A percentile compares a stretch with the other conserved stretches of the same genome.
These are phyloP conservation scores for Kwoniella europaea DNA, from an alignment of 768 basidiomycete species.

Conservation along the genomic window DNA sequence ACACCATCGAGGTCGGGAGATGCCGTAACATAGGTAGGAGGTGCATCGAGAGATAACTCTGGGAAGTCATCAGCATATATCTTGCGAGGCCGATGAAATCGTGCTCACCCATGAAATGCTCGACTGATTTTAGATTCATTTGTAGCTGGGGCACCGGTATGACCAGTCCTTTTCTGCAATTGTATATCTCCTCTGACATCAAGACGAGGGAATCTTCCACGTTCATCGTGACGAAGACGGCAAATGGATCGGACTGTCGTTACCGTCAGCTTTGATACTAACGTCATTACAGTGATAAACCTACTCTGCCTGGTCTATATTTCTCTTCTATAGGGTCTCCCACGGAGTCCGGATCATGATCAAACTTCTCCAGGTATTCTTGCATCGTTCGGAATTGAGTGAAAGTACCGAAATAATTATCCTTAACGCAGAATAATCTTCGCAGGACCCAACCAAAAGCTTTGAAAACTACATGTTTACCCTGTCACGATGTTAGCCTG, in stretches of 20 bases:
- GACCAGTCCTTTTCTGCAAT: conserved; percentile 60
- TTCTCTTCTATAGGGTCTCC: conserved; percentile 83
- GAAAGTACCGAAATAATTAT: conserved; percentile 93
- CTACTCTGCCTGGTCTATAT: conserved; percentile 78
- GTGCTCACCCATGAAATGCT: conserved; percentile 80
- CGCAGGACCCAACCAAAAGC: conserved; percentile 85
- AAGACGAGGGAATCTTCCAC: conserved; percentile 66
- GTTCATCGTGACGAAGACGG: conserved; percentile 69
- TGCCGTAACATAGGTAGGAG: conserved; percentile 66
- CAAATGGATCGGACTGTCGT: conserved; percentile 77
- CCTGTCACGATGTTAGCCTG: conserved; percentile 24
- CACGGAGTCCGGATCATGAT: conserved; percentile 63
- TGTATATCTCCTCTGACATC: conserved; percentile 64
- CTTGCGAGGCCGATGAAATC: not conserved
- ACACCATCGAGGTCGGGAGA: conserved; percentile 56
- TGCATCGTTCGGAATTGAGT: conserved; percentile 87
- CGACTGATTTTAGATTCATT: conserved; percentile 76
- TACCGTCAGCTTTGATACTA: not conserved
- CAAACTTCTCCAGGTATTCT: conserved; percentile 79
- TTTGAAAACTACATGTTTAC: conserved; percentile 63
- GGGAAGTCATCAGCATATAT: not conserved
- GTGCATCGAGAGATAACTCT: conserved; percentile 78
- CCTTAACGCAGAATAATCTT: conserved; percentile 82
- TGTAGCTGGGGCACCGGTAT: conserved; percentile 72
- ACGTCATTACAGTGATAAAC: conserved; percentile 22